Evolutionary conservation across 306 rosid genomes (phyloP), one percentile per base, ranked within the genome.

Genomic region (Ormosia semicastrata): DNA sequence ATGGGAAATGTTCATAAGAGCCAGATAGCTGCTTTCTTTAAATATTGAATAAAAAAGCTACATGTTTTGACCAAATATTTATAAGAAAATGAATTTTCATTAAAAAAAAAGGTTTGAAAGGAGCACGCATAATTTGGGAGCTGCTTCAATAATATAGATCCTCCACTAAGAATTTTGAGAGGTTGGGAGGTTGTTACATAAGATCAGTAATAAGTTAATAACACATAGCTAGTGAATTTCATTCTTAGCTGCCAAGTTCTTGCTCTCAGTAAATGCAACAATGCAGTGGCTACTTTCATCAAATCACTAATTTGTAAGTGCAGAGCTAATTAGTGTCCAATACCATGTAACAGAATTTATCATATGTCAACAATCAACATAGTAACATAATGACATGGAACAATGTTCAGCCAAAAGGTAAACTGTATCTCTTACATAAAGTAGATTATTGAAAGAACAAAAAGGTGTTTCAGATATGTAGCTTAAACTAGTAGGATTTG

Each of bases 131-230:
- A 13, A 49, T 30, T 46, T 7, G 30, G 64, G 8, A 75, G 71
- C 81, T 57, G 53, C 66, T 58, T 47, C 71, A 32, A 58, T n/a
- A 34, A 62, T n/a, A 79, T 29, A 59, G 66, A 77, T 64, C 79
- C 66, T 43, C 49, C 54, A 70, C 24, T 40, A 37, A 32, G 12
- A 34, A 76, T 33, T 76, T 67, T 3, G 4, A 44, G 46, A 47
- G 15, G 6, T 49, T 64, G 10, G 4, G 14, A 59, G 44, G 43
- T 17, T 58, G 32, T 13, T 24, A 44, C 64, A n/a, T 3, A 4
- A 33, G 78, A 80, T 8, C 71, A 68, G 12, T 56, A 11, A 72
- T 24, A 11, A 58, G 46, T 34, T 30, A 74, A 74, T 18, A 6
- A 18, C 65, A 32, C 3, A 10, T 33, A 13, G 43, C 3, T 34